Percentiles rank a stretch among this genome's conserved stretches.
These are phyloP conservation scores for Sphaerulina vaccinii DNA, from an alignment of 2,329 filamentous ascomycete species.

Conservation along the genomic window DNA sequence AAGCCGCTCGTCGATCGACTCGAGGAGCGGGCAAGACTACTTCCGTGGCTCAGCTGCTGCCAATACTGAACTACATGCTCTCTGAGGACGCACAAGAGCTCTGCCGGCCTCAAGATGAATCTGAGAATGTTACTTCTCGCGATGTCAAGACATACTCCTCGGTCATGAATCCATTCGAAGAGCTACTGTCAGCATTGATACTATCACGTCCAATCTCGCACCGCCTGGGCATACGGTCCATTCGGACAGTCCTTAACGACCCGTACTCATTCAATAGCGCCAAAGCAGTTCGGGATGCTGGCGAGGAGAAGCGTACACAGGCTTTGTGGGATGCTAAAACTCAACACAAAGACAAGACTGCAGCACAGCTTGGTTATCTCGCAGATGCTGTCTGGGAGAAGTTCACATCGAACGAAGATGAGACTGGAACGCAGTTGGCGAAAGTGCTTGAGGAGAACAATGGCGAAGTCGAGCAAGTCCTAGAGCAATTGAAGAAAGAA, in stretches of 20 bases:
- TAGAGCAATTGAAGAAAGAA: conserved; percentile 35
- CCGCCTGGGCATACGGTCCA: conserved; percentile 44
- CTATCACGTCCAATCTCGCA: conserved; percentile 48
- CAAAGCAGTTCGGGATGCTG: conserved; percentile 38
- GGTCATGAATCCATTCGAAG: conserved; percentile 44
- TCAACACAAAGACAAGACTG: conserved; percentile 50
- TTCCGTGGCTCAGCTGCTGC: too few relatives aligned
- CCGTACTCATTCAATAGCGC: conserved; percentile 43
- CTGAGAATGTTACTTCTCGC: conserved; percentile 29
- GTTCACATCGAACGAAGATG: conserved; percentile 35
- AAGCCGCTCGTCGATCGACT: conserved; percentile 33
- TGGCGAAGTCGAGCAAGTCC: conserved; percentile 32
- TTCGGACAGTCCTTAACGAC: conserved; percentile 46
- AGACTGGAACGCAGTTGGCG: conserved; percentile 35
- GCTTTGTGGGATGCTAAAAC: conserved; percentile 45
- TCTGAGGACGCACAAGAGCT: conserved; percentile 33
- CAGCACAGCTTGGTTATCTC: conserved; percentile 40
- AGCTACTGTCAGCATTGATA: conserved; percentile 46
- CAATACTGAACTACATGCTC: conserved; percentile 39
- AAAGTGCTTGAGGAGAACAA: conserved; percentile 37
- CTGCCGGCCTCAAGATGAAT: conserved; percentile 39
- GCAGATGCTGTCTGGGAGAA: conserved; percentile 38
- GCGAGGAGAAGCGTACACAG: conserved; percentile 40
- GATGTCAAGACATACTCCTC: conserved; percentile 37
- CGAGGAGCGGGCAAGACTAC: too few relatives aligned